Conservation (phyloP, 768 basidiomycete genomes). For the Macrocybe gigantea region DNA sequence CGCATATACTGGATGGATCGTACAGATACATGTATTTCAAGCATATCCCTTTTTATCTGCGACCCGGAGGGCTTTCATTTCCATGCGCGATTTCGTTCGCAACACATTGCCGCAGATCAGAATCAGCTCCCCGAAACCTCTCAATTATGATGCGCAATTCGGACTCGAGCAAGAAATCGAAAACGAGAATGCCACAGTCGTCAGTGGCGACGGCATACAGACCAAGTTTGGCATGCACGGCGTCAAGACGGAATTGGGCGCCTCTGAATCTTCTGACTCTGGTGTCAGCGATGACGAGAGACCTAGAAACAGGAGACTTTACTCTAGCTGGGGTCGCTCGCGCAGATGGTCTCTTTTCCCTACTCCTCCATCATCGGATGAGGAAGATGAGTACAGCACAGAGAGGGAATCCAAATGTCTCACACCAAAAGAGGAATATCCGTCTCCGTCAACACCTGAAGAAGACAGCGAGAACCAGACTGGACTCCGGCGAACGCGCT, state of each 20-base stretch:
- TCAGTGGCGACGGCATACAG: constrained; percentile 70
- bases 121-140: constrained; percentile 40
- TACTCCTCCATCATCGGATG: constrained; percentile 12
- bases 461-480: background rate
- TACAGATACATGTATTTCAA: constrained; percentile 87
- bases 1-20: constrained; percentile 3
- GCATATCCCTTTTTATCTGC: constrained; percentile 74
- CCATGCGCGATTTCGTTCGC: constrained; percentile 66
- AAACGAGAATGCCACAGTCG: constrained; percentile 58
- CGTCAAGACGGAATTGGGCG: constrained; percentile 31
- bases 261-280: constrained; percentile 4
- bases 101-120: constrained; percentile 50
- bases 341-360: constrained; percentile 17
- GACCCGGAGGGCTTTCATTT: constrained; percentile 59
- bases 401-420: background rate
- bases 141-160: constrained; percentile 51
- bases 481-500: constrained; percentile 25
- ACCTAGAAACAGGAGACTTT: constrained; percentile 7
- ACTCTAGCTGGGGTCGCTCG: constrained; percentile 12
- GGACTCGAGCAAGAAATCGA: constrained; percentile 67
- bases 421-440: constrained; percentile 1
- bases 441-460: background rate
- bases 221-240: constrained; percentile 33
- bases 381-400: constrained; percentile 16
- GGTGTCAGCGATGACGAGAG: constrained; percentile 10